Percentiles rank a stretch among this genome's conserved stretches.
Conservation (phyloP, 768 basidiomycete genomes). For the Phaeotremella skinneri region DNA sequence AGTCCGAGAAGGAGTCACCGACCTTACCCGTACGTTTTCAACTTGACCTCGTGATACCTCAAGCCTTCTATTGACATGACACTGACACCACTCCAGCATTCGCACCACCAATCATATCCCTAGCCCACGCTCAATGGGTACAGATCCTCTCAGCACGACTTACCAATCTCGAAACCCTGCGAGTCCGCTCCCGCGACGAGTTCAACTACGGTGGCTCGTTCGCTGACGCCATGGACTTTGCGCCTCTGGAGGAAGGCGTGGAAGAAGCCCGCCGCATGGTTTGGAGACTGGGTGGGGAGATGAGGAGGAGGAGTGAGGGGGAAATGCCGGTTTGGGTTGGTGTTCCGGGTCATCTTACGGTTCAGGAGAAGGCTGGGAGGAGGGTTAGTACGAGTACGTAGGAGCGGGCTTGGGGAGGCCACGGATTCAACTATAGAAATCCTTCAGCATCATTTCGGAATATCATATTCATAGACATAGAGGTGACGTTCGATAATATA, state of each 20-base stretch:
- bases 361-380: not conserved
- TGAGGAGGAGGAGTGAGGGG: slow-evolving; percentile 35
- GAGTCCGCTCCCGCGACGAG: slow-evolving; percentile 16
- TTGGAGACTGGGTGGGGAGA: slow-evolving; percentile 29
- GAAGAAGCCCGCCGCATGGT: slow-evolving; percentile 41
- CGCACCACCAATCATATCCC: slow-evolving; percentile 24
- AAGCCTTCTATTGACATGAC: not conserved
- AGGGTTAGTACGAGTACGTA: not conserved
- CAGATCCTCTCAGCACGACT: slow-evolving; percentile 21
- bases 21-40: slow-evolving; percentile 29
- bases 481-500: too few species aligned
- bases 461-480: too few species aligned
- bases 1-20: slow-evolving; percentile 29
- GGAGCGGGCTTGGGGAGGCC: not conserved
- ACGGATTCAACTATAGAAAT: not conserved
- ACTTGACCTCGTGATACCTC: not conserved
- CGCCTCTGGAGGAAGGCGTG: slow-evolving; percentile 28
- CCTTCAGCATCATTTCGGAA: too few species aligned
- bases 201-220: slow-evolving; percentile 30
- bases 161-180: slow-evolving; percentile 10
- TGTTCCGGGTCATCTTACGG: too few species aligned
- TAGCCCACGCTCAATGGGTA: slow-evolving; percentile 33
- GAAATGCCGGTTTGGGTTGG: slow-evolving; percentile 25
- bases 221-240: slow-evolving; percentile 17
- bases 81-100: slow-evolving; percentile 22